Evolutionary conservation across 768 basidiomycete genomes (phyloP).

Genomic region (Auricularia auricula-judae): DNA sequence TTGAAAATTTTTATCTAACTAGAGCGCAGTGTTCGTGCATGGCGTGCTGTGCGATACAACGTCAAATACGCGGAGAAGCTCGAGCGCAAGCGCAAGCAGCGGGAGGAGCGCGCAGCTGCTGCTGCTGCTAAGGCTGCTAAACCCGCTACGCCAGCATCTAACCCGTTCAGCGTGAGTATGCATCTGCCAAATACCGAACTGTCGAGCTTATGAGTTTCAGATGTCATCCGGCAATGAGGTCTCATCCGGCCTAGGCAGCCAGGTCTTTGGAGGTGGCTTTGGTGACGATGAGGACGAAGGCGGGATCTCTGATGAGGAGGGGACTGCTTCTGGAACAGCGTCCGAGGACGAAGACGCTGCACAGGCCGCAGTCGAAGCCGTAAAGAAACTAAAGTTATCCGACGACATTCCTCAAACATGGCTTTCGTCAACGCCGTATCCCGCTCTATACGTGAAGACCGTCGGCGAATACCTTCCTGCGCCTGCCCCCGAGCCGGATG

Average conservation of each 20-base stretch:
- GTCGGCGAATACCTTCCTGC: conserved; percentile 59
- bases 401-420: conserved; percentile 26
- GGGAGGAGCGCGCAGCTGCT: conserved; percentile 12
- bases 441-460: conserved; percentile 63
- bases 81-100: conserved; percentile 26
- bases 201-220: not conserved
- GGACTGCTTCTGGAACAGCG: conserved; percentile 38
- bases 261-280: conserved; percentile 6
- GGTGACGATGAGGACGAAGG: conserved; percentile 10
- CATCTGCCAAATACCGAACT: not conserved
- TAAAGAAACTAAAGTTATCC: not conserved
- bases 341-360: conserved; percentile 22
- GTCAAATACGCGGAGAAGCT: conserved; percentile 65
- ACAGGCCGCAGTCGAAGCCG: not conserved
- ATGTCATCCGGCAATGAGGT: not conserved
- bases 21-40: conserved; percentile 58
- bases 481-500: conserved; percentile 33
- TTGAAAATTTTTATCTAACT: not conserved
- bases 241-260: not conserved
- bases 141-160: conserved; percentile 28
- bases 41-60: conserved; percentile 66
- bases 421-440: conserved; percentile 51
- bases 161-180: conserved; percentile 59
- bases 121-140: conserved; percentile 23
- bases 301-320: conserved; percentile 43